These are phyloP conservation scores for Corallochytrium limacisporum DNA, from an alignment of 78 protist species.

Conservation along the genomic window DNA sequence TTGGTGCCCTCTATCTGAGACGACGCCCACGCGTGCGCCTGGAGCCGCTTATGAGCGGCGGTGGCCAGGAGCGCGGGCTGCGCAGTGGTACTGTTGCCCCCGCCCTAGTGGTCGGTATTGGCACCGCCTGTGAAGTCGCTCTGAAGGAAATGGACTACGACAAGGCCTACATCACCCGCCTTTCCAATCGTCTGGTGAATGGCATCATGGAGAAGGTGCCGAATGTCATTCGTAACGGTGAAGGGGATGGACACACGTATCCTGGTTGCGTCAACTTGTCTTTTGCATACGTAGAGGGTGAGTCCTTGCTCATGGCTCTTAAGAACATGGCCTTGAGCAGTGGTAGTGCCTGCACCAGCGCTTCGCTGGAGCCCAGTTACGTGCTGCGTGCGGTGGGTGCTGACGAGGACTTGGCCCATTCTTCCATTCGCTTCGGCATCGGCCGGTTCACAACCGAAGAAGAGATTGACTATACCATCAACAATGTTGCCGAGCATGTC, in stretches of 20 bases:
- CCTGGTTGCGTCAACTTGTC: constrained; percentile 87
- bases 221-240: constrained; percentile 40
- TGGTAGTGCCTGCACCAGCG: constrained; percentile 94
- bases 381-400: constrained; percentile 64
- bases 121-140: constrained; percentile 75
- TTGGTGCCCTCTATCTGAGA: constrained; percentile 94
- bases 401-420: constrained; percentile 84
- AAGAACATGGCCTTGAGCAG: constrained; percentile 71
- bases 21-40: constrained; percentile 82
- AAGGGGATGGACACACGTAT: constrained; percentile 23
- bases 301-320: constrained; percentile 78
- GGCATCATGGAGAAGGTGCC: constrained; percentile 32
- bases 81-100: constrained; percentile 89
- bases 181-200: constrained; percentile 35
- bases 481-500: constrained; percentile 40
- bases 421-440: constrained; percentile 88
- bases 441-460: constrained; percentile 66
- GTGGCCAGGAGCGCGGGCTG: constrained; percentile 96
- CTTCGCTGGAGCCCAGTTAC: constrained; percentile 92
- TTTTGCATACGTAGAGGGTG: constrained; percentile 96
- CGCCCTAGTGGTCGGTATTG: constrained; percentile 78
- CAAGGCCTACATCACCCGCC: constrained; percentile 27
- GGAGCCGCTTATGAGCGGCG: constrained; percentile 73
- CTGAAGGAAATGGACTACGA: constrained; percentile 70
- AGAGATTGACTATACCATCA: constrained; percentile 65